Evolutionary conservation across 2,329 filamentous ascomycete genomes (phyloP).

Genomic region (Penicillium sp.): DNA sequence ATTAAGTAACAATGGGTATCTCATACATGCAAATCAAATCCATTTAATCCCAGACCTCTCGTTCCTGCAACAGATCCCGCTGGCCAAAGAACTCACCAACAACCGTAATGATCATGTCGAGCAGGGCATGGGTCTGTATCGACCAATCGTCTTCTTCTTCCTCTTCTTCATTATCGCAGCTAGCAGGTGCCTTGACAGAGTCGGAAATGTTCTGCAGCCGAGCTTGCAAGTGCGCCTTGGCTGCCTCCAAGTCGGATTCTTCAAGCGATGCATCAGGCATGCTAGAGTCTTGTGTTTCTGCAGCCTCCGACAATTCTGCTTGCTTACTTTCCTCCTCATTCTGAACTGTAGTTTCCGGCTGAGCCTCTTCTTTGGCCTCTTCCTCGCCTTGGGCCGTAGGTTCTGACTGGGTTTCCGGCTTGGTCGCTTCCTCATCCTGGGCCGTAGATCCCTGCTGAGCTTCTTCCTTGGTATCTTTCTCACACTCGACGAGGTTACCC

Average conservation of each 20-base stretch:
- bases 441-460: not conserved
- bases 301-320: not conserved
- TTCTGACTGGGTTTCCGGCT: not conserved
- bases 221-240: constrained; percentile 49
- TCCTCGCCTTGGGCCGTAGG: not conserved
- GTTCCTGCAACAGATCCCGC: constrained; percentile 75
- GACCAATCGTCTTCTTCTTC: constrained; percentile 28
- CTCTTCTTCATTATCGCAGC: constrained; percentile 1
- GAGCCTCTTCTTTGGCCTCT: constrained; percentile 1
- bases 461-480: not conserved
- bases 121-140: constrained; percentile 58
- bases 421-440: not conserved
- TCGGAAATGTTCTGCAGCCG: constrained; percentile 28
- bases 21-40: not conserved
- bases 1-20: constrained; percentile 8
- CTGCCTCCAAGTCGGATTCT: constrained; percentile 47
- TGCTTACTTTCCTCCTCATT: not conserved
- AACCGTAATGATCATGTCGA: constrained; percentile 90
- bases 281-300: constrained; percentile 12
- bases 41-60: constrained; percentile 53
- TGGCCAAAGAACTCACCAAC: constrained; percentile 89
- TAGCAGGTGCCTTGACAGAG: not conserved
- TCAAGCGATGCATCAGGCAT: constrained; percentile 20
- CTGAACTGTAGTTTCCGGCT: not conserved
- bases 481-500: not conserved